Evolutionary conservation across 352 stramenopile genomes (phyloP).

Genomic region (Aphanomyces astaci): DNA sequence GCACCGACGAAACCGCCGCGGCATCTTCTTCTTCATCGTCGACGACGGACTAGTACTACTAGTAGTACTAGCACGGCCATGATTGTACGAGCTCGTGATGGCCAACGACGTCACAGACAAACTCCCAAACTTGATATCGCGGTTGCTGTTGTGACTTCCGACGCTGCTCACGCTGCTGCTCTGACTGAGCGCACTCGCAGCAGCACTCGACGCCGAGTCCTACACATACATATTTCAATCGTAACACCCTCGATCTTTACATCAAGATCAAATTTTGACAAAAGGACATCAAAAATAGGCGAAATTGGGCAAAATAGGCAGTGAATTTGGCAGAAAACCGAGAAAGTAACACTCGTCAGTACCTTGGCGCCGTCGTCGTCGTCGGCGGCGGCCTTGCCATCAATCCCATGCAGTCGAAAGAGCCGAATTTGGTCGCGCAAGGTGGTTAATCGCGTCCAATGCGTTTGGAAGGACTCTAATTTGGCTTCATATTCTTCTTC

Average conservation of each 20-base stretch:
- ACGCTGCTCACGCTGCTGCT: constrained; percentile 52
- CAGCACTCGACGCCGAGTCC: constrained; percentile 35
- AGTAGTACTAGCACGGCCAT: neutral
- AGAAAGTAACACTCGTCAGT: no score
- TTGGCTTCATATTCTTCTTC: constrained; percentile 42
- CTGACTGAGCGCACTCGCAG: constrained; percentile 40
- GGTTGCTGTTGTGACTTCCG: constrained; percentile 65
- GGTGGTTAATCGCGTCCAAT: constrained; percentile 50
- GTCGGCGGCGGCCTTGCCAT: constrained; percentile 39
- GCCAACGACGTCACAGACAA: constrained; percentile 1
- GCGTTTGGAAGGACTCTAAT: constrained; percentile 37
- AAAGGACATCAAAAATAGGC: no score
- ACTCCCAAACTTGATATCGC: constrained; percentile 16
- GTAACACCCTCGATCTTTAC: no score
- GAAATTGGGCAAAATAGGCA: no score
- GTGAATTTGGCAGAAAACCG: no score
- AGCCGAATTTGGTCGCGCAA: constrained; percentile 71
- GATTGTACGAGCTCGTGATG: constrained; percentile 18
- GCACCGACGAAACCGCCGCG: constrained; percentile 32
- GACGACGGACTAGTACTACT: neutral
- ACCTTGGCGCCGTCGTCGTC: constrained; percentile 24
- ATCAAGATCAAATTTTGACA: no score
- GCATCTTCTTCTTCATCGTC: constrained; percentile 10
- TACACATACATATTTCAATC: constrained; percentile 22
- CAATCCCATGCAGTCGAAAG: constrained; percentile 70